Evolutionary conservation across 73 alveolate genomes (phyloP).

Genomic region (Blepharisma japonicum): DNA sequence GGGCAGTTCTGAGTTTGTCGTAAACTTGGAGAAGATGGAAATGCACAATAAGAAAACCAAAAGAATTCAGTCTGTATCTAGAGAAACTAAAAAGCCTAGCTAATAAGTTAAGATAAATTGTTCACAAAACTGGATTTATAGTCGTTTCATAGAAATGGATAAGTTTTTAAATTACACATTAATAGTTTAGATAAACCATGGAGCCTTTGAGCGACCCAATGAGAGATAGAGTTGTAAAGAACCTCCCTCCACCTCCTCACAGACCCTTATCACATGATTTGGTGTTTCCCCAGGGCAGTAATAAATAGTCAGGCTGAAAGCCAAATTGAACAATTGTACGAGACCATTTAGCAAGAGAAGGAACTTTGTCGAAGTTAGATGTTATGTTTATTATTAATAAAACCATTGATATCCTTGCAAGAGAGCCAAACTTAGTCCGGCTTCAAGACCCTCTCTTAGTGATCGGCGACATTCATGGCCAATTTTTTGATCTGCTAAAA

Average conservation of each 20-base stretch:
- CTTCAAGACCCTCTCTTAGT: slow-evolving; percentile 56
- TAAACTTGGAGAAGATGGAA: too few relatives aligned
- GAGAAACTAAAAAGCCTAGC: too few relatives aligned
- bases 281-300: slow-evolving; percentile 57
- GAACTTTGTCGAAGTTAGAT: slow-evolving; percentile 47
- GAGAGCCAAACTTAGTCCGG: slow-evolving; percentile 56
- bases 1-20: too few relatives aligned
- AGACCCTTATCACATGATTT: slow-evolving; percentile 52
- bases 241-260: slow-evolving; percentile 72
- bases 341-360: slow-evolving; percentile 59
- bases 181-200: too few relatives aligned
- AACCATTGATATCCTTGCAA: slow-evolving; percentile 29
- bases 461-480: slow-evolving; percentile 83
- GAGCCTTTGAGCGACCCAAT: not conserved
- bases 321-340: slow-evolving; percentile 64
- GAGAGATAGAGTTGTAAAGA: slow-evolving; percentile 62
- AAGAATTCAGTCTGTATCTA: too few relatives aligned
- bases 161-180: too few relatives aligned
- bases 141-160: too few relatives aligned
- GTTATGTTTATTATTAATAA: slow-evolving; percentile 35
- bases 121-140: too few relatives aligned
- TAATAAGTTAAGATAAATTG: too few relatives aligned
- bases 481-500: slow-evolving; percentile 64
- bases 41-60: too few relatives aligned
- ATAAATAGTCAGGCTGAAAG: too few relatives aligned